A percentile compares a stretch with the other conserved stretches of the same genome.
Evolutionary conservation across 371 early-diverging fungal genomes (phyloP).

Genomic region (Apophysomyces elegans): DNA sequence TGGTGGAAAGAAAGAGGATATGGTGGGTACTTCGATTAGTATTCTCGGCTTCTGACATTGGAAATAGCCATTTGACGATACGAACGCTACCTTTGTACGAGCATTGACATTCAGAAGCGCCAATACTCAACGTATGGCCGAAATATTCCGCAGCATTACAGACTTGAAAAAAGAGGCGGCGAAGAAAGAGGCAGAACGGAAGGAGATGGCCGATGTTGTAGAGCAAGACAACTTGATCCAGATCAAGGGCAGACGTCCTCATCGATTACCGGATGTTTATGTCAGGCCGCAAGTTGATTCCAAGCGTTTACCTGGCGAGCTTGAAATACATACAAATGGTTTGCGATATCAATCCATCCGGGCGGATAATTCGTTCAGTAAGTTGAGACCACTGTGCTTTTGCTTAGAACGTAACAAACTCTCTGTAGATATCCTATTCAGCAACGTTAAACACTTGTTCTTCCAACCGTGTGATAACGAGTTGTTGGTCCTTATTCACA

Average conservation of each 20-base stretch:
- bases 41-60: neutral
- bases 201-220: conserved; percentile 95
- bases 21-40: conserved; percentile 35
- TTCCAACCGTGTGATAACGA: conserved; percentile 99
- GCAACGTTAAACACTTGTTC: conserved; percentile 98
- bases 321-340: conserved; percentile 96
- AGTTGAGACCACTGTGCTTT: conserved; percentile 16
- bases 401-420: neutral
- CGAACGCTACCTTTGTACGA: conserved; percentile 89
- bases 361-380: conserved; percentile 82
- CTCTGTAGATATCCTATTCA: conserved; percentile 87
- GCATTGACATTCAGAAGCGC: conserved; percentile 90
- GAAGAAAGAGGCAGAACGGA: conserved; percentile 91
- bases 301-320: conserved; percentile 89
- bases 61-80: conserved; percentile 82
- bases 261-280: conserved; percentile 86
- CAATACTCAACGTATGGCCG: conserved; percentile 82
- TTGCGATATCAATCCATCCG: conserved; percentile 88
- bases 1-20: conserved; percentile 86
- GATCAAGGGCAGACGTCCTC: conserved; percentile 80
- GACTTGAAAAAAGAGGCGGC: conserved; percentile 90
- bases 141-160: conserved; percentile 82
- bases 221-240: conserved; percentile 91
- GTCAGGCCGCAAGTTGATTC: conserved; percentile 85
- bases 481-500: conserved; percentile 92